phyloP scores from a whole-genome alignment of 805 yeast genomes.

The Wickerhamia fluorescens region DNA sequence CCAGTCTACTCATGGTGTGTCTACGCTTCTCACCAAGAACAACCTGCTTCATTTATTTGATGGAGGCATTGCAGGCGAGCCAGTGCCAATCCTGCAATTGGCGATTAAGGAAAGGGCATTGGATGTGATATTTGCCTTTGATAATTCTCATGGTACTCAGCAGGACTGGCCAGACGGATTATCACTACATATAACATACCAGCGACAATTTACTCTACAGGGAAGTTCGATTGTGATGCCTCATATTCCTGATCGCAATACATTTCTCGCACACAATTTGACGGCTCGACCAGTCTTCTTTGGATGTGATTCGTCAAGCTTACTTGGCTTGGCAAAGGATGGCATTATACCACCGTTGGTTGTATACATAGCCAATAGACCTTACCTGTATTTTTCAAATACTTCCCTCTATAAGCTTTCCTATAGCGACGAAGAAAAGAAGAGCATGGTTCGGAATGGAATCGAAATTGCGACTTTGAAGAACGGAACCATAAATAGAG shows the following conservation, averaged over 20 bases:
- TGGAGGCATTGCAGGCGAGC: constrained; percentile 35
- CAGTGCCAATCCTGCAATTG: constrained; percentile 27
- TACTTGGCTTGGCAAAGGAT: constrained; percentile 42
- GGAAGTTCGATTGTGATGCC: constrained; percentile 67
- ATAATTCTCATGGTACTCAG: constrained; percentile 20
- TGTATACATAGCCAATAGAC: constrained; percentile 71
- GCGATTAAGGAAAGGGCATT: constrained; percentile 26
- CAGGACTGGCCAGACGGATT: constrained; percentile 31
- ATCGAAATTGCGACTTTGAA: constrained; percentile 60
- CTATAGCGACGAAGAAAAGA: constrained; percentile 51
- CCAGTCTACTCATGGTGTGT: constrained; percentile 20
- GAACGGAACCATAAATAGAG: constrained; percentile 59
- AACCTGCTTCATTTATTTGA: constrained; percentile 30
- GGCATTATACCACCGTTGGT: constrained; percentile 59
- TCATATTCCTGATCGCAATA: constrained; percentile 62
- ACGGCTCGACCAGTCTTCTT: constrained; percentile 72
- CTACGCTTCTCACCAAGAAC: constrained; percentile 16
- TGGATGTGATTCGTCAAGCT: constrained; percentile 67
- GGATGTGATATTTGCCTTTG: constrained; percentile 33
- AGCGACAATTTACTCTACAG: constrained; percentile 29
- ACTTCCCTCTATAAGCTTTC: constrained; percentile 66
- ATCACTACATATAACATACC: constrained; percentile 24
- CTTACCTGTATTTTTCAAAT: constrained; percentile 59
- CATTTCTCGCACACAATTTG: constrained; percentile 54
- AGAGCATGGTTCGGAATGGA: constrained; percentile 63